phyloP scores from a whole-genome alignment of 2,329 filamentous ascomycete species.

The Macroventuria anomochaeta region DNA sequence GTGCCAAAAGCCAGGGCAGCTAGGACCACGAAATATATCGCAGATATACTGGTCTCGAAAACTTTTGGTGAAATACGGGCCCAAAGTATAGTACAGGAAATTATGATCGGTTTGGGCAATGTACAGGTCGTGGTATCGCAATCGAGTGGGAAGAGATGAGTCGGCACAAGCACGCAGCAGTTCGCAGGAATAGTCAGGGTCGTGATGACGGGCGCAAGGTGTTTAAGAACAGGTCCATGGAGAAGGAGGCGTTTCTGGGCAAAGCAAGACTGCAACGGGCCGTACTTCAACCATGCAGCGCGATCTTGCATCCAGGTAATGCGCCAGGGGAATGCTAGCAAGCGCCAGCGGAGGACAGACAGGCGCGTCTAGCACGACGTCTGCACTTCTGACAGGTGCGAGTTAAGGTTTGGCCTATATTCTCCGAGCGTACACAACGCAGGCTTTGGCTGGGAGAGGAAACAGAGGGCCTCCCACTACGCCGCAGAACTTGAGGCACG shows the following conservation, averaged over 20 bases:
- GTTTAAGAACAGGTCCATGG: constrained; percentile 38
- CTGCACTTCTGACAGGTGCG: constrained; percentile 47
- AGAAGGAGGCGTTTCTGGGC: constrained; percentile 44
- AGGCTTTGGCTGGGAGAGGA: constrained; percentile 35
- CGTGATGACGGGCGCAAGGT: constrained; percentile 36
- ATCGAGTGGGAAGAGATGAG: constrained; percentile 17
- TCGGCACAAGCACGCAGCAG: constrained; percentile 43
- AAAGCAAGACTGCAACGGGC: constrained; percentile 50
- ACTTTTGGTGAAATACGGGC: not conserved
- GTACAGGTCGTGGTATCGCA: constrained; percentile 17
- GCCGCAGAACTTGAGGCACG: constrained; percentile 45
- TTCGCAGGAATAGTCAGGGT: constrained; percentile 34
- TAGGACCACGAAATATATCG: constrained; percentile 20
- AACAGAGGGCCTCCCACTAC: constrained; percentile 37
- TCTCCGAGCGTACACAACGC: constrained; percentile 46
- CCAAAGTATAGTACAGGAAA: constrained; percentile 19
- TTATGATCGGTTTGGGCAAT: constrained; percentile 1
- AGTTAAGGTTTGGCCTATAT: constrained; percentile 48
- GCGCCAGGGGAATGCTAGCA: constrained; percentile 39
- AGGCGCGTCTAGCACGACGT: constrained; percentile 40
- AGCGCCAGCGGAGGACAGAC: constrained; percentile 35
- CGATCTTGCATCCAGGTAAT: constrained; percentile 38
- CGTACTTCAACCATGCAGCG: constrained; percentile 45
- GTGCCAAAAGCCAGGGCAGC: constrained; percentile 13
- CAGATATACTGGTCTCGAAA: constrained; percentile 14